Evolutionary conservation across 371 early-diverging fungal genomes (phyloP), one percentile per base, ranked within the genome.

Genomic region (Encephalitozoon intestinalis): DNA sequence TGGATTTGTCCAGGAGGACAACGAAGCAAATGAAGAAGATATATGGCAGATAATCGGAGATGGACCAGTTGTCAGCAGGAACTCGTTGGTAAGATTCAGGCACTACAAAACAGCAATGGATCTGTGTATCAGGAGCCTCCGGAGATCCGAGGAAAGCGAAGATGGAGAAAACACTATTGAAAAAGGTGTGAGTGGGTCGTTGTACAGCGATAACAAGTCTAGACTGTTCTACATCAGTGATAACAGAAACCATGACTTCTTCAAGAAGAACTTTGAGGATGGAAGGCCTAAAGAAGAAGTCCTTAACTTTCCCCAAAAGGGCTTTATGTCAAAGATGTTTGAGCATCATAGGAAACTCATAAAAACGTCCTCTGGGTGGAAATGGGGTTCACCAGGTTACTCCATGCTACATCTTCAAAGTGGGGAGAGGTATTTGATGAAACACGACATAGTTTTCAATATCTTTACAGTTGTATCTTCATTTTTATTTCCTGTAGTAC

Each of bases 191-290:
- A n/a, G 34, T 0, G 72, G 43, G 18, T 72, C 72, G 12, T 25
- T 72, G 40, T 58, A 72, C 18, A 39, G 58, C 21, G 63, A 58
- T 26, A 30, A 54, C 26, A 34, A 28, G n/a, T 72, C 72, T 1
- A 63, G 63, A 34, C 30, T 58, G 25, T 72, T 72, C 34, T 72
- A 66, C 63, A 72, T 72, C 3, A 40, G 46, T 18, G 63, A 63
- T 8, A 72, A 72, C 34, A 58, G 23, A 23, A 72, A 72, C 68
- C 72, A 72, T 34, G 51, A 63, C 5, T 72, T 28, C 34, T 72
- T 72, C 41, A 72, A 34, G 23, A 31, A 26, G 28, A 72, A 66
- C 37, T 72, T 72, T 67, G 0, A 9, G 4, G 63, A 63, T 63
- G 43, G 44, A 28, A 34, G 63, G 23, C 40, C 63, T 28, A 49